phyloP scores from a whole-genome alignment of 805 yeast species.

The Metschnikowia dekortorum region DNA sequence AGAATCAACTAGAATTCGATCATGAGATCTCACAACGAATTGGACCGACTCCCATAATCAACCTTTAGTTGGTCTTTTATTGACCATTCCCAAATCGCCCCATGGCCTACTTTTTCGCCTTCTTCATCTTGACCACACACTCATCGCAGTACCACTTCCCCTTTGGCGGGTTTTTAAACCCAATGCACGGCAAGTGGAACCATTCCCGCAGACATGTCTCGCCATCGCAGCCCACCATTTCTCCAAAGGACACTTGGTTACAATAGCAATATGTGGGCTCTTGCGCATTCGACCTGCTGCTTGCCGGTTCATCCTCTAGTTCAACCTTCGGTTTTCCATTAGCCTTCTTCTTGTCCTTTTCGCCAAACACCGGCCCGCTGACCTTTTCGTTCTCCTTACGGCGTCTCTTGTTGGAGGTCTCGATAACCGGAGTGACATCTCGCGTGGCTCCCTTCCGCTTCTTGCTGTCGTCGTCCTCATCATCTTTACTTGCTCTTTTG shows the following conservation, averaged over 20 bases:
- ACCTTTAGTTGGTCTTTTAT: no score
- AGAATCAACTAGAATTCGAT: no score
- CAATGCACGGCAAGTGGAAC: constrained; percentile 94
- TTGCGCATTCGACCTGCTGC: constrained; percentile 10
- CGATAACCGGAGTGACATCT: constrained; percentile 21
- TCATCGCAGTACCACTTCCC: constrained; percentile 47
- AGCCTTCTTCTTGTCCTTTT: constrained; percentile 18
- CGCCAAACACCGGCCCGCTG: constrained; percentile 5
- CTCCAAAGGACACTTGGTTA: constrained; percentile 95
- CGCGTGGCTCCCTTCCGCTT: constrained; percentile 13
- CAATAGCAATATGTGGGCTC: constrained; percentile 96
- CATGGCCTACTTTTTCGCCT: constrained; percentile 5
- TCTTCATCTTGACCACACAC: constrained; percentile 33
- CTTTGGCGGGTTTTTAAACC: constrained; percentile 79
- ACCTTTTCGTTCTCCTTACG: constrained; percentile 13
- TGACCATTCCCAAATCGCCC: no score
- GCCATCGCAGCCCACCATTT: constrained; percentile 99
- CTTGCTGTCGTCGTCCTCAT: constrained; percentile 24
- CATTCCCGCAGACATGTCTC: constrained; percentile 88
- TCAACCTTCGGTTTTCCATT: constrained; percentile 20
- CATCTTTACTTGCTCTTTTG: constrained; percentile 54
- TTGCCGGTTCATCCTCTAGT: constrained; percentile 10
- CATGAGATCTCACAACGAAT: neutral
- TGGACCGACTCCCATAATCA: no score
- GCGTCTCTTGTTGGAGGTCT: constrained; percentile 11